Conservation (phyloP, 768 basidiomycete species). For the Amanita molliuscula region DNA sequence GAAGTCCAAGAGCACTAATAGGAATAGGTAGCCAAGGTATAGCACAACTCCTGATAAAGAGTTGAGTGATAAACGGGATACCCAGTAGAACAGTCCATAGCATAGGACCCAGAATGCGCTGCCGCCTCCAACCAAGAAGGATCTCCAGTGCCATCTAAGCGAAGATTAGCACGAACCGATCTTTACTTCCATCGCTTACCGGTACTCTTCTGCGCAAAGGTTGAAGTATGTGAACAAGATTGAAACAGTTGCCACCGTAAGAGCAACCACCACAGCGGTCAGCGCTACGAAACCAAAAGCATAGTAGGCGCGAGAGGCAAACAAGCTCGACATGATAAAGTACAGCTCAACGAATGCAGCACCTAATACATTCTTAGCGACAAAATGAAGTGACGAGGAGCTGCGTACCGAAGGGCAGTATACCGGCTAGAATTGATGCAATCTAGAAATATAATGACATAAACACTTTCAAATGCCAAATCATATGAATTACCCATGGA, state of each 20-base stretch:
- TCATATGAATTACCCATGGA: constrained; percentile 49
- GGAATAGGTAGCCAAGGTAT: constrained; percentile 84
- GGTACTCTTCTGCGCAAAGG: constrained; percentile 90
- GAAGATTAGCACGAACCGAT: neutral
- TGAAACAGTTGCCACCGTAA: constrained; percentile 87
- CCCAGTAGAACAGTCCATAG: constrained; percentile 88
- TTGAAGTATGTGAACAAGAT: constrained; percentile 87
- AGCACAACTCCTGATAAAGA: constrained; percentile 73
- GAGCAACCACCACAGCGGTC: constrained; percentile 69
- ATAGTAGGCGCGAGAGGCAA: constrained; percentile 88
- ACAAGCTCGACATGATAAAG: constrained; percentile 84
- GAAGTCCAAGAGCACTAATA: constrained; percentile 79
- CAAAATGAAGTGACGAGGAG: neutral
- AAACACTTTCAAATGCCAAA: constrained; percentile 3
- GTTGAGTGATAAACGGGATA: constrained; percentile 74
- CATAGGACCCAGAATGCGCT: constrained; percentile 85
- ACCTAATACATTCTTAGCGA: constrained; percentile 30
- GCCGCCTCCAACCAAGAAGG: constrained; percentile 87
- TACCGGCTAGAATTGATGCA: constrained; percentile 74
- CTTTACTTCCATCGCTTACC: constrained; percentile 30
- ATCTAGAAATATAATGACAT: constrained; percentile 26
- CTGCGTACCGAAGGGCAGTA: constrained; percentile 75
- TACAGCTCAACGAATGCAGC: constrained; percentile 95
- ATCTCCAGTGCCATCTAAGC: constrained; percentile 89
- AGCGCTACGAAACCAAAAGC: constrained; percentile 93